A percentile compares a stretch with the other conserved stretches of the same genome.
phyloP scores from a whole-genome alignment of 495 filamentous ascomycete genomes.

The Hyaloscypha variabilis region DNA sequence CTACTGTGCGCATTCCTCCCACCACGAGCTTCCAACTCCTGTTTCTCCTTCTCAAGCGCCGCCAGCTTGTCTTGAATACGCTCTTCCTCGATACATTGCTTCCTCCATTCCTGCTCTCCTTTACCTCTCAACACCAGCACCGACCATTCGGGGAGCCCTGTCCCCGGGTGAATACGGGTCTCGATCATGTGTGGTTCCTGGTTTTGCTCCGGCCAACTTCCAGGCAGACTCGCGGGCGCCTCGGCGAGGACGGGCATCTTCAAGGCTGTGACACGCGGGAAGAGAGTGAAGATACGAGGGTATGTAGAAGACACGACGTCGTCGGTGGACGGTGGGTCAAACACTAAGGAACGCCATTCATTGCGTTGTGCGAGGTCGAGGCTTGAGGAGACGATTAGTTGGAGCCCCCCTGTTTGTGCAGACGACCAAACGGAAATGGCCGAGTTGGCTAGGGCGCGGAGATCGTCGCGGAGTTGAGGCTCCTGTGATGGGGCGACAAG shows the following conservation, averaged over 20 bases:
- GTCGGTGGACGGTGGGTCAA: constrained; percentile 15
- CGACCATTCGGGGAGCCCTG: constrained; percentile 21
- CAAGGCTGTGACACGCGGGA: constrained; percentile 20
- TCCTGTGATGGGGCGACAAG: constrained; percentile 14
- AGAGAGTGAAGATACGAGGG: constrained; percentile 25
- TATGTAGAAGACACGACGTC: constrained; percentile 12
- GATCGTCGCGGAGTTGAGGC: constrained; percentile 11
- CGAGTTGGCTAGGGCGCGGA: constrained; percentile 17
- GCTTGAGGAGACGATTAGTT: constrained; percentile 8
- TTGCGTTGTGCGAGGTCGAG: constrained; percentile 13
- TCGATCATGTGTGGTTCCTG: background rate
- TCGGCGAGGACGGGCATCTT: constrained; percentile 4
- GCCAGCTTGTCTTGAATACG: constrained; percentile 12
- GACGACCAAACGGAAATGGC: constrained; percentile 22
- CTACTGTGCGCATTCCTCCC: constrained; percentile 10
- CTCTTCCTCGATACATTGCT: constrained; percentile 11
- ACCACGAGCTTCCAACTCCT: constrained; percentile 15
- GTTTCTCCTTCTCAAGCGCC: constrained; percentile 16
- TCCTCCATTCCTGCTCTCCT: constrained; percentile 15
- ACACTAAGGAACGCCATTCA: constrained; percentile 22
- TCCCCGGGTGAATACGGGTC: constrained; percentile 14
- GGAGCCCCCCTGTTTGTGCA: constrained; percentile 21
- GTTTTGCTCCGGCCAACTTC: constrained; percentile 12
- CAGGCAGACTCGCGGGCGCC: constrained; percentile 11
- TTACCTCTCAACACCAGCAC: constrained; percentile 21